Base-by-base conservation (phyloP, 2,329 filamentous ascomycete species). In the Neonectria hederae region DNA sequence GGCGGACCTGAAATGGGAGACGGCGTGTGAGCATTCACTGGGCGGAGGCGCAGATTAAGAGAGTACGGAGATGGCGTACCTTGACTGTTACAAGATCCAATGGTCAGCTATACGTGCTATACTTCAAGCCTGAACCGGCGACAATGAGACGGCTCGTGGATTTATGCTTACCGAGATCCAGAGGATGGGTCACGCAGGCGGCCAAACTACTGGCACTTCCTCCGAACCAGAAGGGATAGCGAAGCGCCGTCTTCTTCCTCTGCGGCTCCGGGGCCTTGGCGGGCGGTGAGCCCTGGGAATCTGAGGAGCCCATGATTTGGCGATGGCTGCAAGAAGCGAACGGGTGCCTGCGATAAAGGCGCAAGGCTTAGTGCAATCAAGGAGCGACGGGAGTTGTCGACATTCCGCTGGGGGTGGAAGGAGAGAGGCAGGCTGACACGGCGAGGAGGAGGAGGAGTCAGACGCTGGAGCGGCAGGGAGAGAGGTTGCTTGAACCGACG, bases 141-240 rank as follows among this genome's bases (percentile, higher is more conserved):
- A 48, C 24, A 13, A 26, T 48, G 13, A 28, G 45, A 48, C 45
- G 24, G 6, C 11, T 4, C 46, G 28, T 28, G 14, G 8, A 58
- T 28, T 14, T 49, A 14, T 19, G 83, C 90, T 79, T 86, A 97
- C 93, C 88, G 69, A 97, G 85, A 86, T 97, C 94, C 76, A 98
- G 84, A 54, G 95, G 95, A 84, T 98, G 95, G 30, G 95, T 98
- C 53, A 97, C 92, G 72, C 89, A 90, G 48, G 95, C 94, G 40
- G 95, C 95, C 84, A 96, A 90, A 77, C 93, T 97, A 76, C 92
- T 96, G 54, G 95, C 94, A 77, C 93, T 97, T 60, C 96, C 96
- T 68, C 96, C 96, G 79, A 99, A 98, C 96, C 95, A 98, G 80
- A 95, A 95, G 10, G 92, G 92, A 81, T 95, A 95, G 65, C 82